Evolutionary conservation across 2,329 filamentous ascomycete species (phyloP).

Genomic region (Monilinia aucupariae): DNA sequence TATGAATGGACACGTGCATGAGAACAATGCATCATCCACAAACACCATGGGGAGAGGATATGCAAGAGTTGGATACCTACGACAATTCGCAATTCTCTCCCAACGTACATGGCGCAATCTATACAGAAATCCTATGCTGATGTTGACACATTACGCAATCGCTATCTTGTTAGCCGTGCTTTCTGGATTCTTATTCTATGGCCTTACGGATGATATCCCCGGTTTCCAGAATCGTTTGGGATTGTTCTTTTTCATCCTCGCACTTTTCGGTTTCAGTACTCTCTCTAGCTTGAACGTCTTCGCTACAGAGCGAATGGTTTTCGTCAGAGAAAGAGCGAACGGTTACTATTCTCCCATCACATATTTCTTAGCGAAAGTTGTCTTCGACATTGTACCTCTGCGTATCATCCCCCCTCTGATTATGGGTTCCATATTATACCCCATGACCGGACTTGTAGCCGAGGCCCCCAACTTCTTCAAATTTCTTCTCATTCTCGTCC

Average conservation of each 20-base stretch:
- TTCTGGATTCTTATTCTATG: slow-evolving; percentile 93
- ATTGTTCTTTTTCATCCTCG: slow-evolving; percentile 94
- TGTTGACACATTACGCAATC: slow-evolving; percentile 97
- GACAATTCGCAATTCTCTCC: slow-evolving; percentile 86
- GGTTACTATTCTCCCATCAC: slow-evolving; percentile 92
- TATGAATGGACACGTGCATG: slow-evolving; percentile 47
- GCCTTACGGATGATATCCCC: slow-evolving; percentile 88
- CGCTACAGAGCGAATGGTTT: slow-evolving; percentile 81
- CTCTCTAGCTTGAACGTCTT: slow-evolving; percentile 92
- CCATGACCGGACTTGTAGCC: slow-evolving; percentile 90
- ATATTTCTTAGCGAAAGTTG: slow-evolving; percentile 91
- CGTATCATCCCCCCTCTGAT: slow-evolving; percentile 89
- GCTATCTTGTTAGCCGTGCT: slow-evolving; percentile 91
- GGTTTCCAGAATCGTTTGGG: slow-evolving; percentile 97
- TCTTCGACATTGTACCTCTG: slow-evolving; percentile 97
- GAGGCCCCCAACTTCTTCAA: slow-evolving; percentile 79
- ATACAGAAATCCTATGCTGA: slow-evolving; percentile 94
- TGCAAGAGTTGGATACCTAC: slow-evolving; percentile 68
- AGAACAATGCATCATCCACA: slow-evolving; percentile 42
- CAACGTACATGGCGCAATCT: slow-evolving; percentile 93
- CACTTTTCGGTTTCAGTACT: slow-evolving; percentile 94
- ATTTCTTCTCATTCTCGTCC: slow-evolving; percentile 84
- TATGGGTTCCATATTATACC: slow-evolving; percentile 93
- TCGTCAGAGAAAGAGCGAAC: slow-evolving; percentile 89
- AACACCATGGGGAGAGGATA: slow-evolving; percentile 71